A percentile compares a stretch with the other conserved stretches of the same genome.
Conservation (phyloP, 805 yeast species). For the Hanseniaspora clermontiae region DNA sequence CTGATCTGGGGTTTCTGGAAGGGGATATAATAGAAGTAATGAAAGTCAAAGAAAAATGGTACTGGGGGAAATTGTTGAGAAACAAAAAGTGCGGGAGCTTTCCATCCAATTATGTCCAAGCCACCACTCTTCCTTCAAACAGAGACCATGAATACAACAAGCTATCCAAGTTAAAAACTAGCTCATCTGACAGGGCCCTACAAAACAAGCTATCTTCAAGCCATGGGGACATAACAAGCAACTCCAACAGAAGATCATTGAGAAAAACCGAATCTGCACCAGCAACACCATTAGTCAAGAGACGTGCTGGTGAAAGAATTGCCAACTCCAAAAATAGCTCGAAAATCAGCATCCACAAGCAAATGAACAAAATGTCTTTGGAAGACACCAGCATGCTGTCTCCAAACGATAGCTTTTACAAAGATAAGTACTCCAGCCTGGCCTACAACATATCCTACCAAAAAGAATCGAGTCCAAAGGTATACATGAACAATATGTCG, state of each 20-base stretch:
- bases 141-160: constrained; percentile 17
- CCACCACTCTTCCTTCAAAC: constrained; percentile 30
- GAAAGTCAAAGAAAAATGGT: constrained; percentile 82
- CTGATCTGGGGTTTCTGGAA: constrained; percentile 86
- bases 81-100: constrained; percentile 75
- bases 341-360: neutral
- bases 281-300: constrained; percentile 4
- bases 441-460: constrained; percentile 6
- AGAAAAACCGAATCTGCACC: constrained; percentile 5
- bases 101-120: constrained; percentile 73
- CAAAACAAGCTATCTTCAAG: neutral
- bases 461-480: neutral
- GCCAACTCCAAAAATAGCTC: neutral
- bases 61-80: constrained; percentile 71
- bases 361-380: neutral
- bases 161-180: neutral
- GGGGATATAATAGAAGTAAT: constrained; percentile 83
- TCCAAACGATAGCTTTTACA: neutral
- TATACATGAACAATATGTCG: neutral
- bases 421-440: constrained; percentile 3
- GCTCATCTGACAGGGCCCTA: neutral
- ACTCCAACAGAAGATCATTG: neutral
- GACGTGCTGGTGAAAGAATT: constrained; percentile 6
- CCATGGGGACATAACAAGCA: neutral
- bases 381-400: neutral